Evolutionary conservation across 2,329 filamentous ascomycete genomes (phyloP).

Genomic region (Dryadomyces quercivorus): DNA sequence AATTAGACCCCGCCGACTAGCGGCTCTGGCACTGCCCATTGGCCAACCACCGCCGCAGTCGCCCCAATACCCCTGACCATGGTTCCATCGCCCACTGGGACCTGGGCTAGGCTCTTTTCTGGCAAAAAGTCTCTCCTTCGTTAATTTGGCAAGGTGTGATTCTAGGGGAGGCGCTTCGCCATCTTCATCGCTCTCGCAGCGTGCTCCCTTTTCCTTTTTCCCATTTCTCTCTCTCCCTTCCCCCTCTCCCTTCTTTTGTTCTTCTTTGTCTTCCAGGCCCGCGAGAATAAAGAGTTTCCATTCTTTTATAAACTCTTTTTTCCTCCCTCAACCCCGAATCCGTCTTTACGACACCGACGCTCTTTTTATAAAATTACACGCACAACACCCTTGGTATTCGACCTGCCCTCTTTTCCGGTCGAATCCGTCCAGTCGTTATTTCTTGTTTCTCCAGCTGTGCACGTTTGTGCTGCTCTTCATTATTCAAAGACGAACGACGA

Average conservation of each 20-base stretch:
- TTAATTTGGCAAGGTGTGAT: background rate
- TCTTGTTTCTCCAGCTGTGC: background rate
- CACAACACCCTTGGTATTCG: slow-evolving; percentile 19
- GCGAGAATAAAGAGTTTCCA: slow-evolving; percentile 4
- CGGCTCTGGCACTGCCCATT: background rate
- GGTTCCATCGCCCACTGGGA: background rate
- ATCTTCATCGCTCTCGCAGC: background rate
- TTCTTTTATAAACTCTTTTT: slow-evolving; percentile 4
- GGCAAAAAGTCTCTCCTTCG: background rate
- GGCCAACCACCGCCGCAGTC: background rate
- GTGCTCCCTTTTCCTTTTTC: slow-evolving; percentile 2
- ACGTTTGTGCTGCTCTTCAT: no score
- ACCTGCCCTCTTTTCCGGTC: slow-evolving; percentile 31
- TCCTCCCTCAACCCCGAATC: background rate
- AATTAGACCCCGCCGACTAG: background rate
- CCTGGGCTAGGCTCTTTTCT: background rate
- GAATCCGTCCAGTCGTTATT: slow-evolving; percentile 32
- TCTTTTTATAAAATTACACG: slow-evolving; percentile 11
- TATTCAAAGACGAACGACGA: no score
- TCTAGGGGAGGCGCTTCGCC: background rate
- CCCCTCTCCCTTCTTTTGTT: background rate
- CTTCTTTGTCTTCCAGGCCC: background rate
- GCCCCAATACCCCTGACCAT: background rate
- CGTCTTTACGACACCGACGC: slow-evolving; percentile 11
- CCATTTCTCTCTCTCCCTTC: background rate